A percentile compares a stretch with the other conserved stretches of the same genome.
Conservation (phyloP, 257 asterid species). For the Primulina eburnea region DNA sequence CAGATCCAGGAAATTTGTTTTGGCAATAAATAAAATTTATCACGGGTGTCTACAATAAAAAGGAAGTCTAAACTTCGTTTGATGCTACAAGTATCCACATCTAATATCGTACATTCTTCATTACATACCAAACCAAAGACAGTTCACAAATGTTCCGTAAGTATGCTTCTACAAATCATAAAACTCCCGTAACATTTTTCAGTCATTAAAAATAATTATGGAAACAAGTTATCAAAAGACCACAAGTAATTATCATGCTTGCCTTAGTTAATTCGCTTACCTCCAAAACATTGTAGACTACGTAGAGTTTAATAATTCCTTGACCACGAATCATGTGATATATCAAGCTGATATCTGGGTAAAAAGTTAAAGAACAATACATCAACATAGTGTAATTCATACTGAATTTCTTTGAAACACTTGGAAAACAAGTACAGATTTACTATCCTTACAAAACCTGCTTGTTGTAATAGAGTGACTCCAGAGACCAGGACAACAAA, state of each 20-base stretch:
- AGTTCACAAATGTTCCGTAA: not conserved
- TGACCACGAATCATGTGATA: conserved; percentile 99
- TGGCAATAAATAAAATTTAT: too few relatives aligned
- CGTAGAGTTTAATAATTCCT: conserved; percentile 89
- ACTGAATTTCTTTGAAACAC: conserved; percentile 8
- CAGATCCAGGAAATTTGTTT: not conserved
- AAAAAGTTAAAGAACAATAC: conserved; percentile 23
- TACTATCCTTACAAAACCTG: conserved; percentile 51
- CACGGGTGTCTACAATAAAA: not conserved
- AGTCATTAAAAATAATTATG: conserved; percentile 7
- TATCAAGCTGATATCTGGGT: conserved; percentile 89
- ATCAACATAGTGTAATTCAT: not conserved
- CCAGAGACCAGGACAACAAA: conserved; percentile 66
- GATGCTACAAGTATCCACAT: not conserved
- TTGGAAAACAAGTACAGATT: not conserved
- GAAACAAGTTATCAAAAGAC: conserved; percentile 17
- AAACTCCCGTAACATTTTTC: not conserved
- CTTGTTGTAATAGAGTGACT: conserved; percentile 78
- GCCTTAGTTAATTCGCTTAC: conserved; percentile 39
- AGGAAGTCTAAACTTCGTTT: not conserved
- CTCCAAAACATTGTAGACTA: conserved; percentile 97
- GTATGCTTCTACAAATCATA: not conserved
- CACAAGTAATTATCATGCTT: conserved; percentile 1
- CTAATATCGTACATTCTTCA: not conserved
- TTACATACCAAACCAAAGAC: conserved; percentile 5